Evolutionary conservation across 78 protist species (phyloP), one percentile per base, ranked within the genome.

Genomic region (Dictyostelium firmibasis): DNA sequence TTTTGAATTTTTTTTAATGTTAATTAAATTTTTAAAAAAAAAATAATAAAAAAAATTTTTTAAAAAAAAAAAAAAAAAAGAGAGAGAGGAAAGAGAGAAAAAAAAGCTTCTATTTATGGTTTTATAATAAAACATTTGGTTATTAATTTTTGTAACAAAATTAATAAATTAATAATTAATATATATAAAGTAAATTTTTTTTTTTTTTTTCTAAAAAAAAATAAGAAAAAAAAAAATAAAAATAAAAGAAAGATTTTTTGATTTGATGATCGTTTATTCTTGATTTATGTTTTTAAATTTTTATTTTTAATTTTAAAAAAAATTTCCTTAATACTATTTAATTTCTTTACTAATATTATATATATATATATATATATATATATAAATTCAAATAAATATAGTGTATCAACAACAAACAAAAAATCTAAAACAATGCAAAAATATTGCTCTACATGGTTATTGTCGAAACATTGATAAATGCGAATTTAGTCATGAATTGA

Each of bases 381-480:
- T n/a, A n/a, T n/a, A n/a, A n/a, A n/a, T n/a, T n/a, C n/a, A n/a
- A n/a, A n/a, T n/a, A n/a, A n/a, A n/a, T n/a, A 70, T 31, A 70
- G 79, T 72, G 79, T 72, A 72, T 72, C 79, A 72, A 72, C 33
- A n/a, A 67, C 33, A n/a, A 67, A 20, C 79, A 72, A 72, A 72
- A 31, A 72, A 72, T 72, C 44, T 13, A 72, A 72, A 72, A 72
- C 79, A 72, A 72, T 79, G 84, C 27, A 79, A 79, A 44, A 79
- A 79, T 79, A 38, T 79, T 14, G 60, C 67, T 11, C 64, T 36
- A 5, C 50, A 79, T 79, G 84, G 84, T 44, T 79, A 44, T 44
- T 79, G 84, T 79, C 53, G 84, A 44, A 38, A 79, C 47, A 25
- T 14, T 7, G 84, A 79, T 79, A 79, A 79, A 44, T 79, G 84